Percentiles rank a stretch among this genome's conserved stretches.
Evolutionary conservation across 805 yeast genomes (phyloP).

Genomic region (Barnettozyma vustinii): DNA sequence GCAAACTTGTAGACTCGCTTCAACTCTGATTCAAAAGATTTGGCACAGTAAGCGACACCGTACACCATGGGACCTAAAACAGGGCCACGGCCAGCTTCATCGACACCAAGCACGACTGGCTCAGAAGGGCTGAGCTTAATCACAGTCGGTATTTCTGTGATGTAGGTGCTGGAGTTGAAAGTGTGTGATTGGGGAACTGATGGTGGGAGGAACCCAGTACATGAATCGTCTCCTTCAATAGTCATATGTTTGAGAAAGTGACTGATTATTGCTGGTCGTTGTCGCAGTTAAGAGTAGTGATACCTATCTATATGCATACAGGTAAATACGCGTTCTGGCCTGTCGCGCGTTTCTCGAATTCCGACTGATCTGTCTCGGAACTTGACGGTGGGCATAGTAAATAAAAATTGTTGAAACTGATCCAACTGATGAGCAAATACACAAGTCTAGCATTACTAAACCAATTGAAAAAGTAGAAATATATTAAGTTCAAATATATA

Average conservation of each 20-base stretch:
- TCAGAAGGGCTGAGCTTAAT: slow-evolving; percentile 30
- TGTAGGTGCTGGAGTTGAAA: slow-evolving; percentile 42
- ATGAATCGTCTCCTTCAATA: neutral
- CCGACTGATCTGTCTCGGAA: no score
- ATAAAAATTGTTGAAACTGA: no score
- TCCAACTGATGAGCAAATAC: no score
- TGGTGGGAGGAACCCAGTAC: slow-evolving; percentile 28
- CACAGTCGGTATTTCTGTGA: slow-evolving; percentile 42
- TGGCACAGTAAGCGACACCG: slow-evolving; percentile 74
- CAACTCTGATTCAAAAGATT: slow-evolving; percentile 39
- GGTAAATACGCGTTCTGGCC: no score
- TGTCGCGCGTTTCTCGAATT: no score
- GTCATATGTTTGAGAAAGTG: neutral
- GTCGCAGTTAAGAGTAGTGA: no score
- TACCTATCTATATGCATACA: no score
- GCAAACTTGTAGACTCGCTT: slow-evolving; percentile 74
- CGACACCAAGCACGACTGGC: slow-evolving; percentile 73
- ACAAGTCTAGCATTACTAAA: no score
- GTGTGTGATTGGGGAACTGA: slow-evolving; percentile 28
- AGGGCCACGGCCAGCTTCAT: slow-evolving; percentile 99
- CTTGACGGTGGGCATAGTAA: no score
- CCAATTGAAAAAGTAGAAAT: no score
- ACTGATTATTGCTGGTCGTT: no score
- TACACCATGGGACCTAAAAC: slow-evolving; percentile 98
- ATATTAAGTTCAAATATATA: no score